Evolutionary conservation across 2,329 filamentous ascomycete species (phyloP).

Genomic region (Colletotrichum cuscutae): DNA sequence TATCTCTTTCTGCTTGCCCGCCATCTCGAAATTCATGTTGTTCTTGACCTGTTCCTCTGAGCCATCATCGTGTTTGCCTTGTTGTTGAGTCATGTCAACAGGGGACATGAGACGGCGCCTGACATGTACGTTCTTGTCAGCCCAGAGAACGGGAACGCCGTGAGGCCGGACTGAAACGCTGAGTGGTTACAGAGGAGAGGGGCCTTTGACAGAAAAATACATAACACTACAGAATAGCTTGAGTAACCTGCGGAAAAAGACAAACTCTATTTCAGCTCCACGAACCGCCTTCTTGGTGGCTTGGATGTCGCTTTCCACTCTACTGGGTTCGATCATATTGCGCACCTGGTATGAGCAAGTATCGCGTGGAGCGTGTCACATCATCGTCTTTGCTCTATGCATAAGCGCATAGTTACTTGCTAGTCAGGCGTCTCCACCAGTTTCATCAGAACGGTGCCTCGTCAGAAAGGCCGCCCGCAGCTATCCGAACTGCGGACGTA

Average conservation of each 20-base stretch:
- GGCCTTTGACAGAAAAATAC: not conserved
- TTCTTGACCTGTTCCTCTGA: not conserved
- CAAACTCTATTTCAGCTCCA: not conserved
- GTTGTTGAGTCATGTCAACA: not conserved
- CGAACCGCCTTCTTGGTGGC: not conserved
- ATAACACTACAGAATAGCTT: not conserved
- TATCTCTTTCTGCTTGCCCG: not conserved
- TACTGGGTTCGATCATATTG: too few relatives aligned
- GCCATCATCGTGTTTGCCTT: not conserved
- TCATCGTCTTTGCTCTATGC: too few relatives aligned
- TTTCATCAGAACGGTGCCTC: not conserved
- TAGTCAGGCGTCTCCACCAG: not conserved
- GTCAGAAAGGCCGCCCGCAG: not conserved
- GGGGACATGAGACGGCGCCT: not conserved
- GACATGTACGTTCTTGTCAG: not conserved
- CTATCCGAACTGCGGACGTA: not conserved
- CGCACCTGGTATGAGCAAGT: not conserved
- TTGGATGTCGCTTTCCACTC: not conserved
- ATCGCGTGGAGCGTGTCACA: too few relatives aligned
- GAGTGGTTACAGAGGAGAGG: constrained; percentile 10
- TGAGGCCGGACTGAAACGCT: constrained; percentile 14
- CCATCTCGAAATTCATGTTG: not conserved
- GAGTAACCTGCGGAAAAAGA: not conserved
- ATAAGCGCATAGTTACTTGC: too few relatives aligned
- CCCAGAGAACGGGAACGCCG: not conserved